These are phyloP conservation scores for Amauroascus verrucosus DNA, from an alignment of 2,329 filamentous ascomycete genomes.

Conservation along the genomic window DNA sequence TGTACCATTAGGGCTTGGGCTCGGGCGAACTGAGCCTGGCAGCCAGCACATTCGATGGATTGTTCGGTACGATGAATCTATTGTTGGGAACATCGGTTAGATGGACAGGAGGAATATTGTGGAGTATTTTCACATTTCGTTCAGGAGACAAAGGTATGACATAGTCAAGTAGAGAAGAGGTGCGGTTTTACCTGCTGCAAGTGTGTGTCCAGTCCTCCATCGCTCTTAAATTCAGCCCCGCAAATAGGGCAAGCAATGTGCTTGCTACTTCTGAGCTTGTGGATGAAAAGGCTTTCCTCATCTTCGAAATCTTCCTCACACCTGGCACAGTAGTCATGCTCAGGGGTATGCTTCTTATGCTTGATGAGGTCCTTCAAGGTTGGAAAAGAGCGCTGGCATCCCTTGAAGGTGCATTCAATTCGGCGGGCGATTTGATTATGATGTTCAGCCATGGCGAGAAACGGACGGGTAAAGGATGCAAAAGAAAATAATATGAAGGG, in stretches of 20 bases:
- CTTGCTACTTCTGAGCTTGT: slow-evolving; percentile 39
- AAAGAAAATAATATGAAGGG: background rate
- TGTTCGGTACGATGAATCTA: slow-evolving; percentile 43
- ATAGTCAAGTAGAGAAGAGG: background rate
- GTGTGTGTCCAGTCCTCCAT: slow-evolving; percentile 43
- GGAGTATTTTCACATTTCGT: no score
- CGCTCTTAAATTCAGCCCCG: slow-evolving; percentile 45
- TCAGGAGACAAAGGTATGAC: background rate
- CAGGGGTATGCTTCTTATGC: slow-evolving; percentile 40
- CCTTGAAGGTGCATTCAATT: slow-evolving; percentile 37
- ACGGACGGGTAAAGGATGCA: background rate
- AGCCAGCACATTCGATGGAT: slow-evolving; percentile 41
- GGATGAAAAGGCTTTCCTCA: slow-evolving; percentile 37
- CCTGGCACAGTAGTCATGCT: slow-evolving; percentile 34
- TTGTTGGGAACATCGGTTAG: background rate
- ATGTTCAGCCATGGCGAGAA: background rate
- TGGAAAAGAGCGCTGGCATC: slow-evolving; percentile 40
- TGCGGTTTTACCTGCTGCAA: slow-evolving; percentile 37
- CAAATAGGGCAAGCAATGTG: slow-evolving; percentile 49
- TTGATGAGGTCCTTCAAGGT: slow-evolving; percentile 38
- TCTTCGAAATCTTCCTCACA: slow-evolving; percentile 40
- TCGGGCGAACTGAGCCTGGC: slow-evolving; percentile 38
- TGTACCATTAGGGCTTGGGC: slow-evolving; percentile 45
- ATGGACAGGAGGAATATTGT: background rate
- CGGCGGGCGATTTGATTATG: slow-evolving; percentile 15